These are phyloP conservation scores for Pezicula radicicola DNA, from an alignment of 2,329 filamentous ascomycete genomes.

Conservation along the genomic window DNA sequence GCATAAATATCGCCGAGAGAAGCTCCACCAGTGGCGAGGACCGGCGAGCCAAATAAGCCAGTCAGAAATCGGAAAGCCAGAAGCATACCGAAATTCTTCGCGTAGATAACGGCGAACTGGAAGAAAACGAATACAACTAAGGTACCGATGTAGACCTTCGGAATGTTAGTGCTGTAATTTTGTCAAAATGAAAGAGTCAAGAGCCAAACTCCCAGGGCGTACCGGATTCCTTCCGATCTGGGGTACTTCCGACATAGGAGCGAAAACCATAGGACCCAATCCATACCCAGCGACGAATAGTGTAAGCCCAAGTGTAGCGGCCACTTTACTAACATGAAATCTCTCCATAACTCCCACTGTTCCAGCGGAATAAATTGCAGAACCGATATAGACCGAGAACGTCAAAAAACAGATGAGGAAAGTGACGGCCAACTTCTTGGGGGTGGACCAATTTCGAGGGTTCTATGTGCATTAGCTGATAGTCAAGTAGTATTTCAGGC, in stretches of 20 bases:
- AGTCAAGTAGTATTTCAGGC: constrained; percentile 20
- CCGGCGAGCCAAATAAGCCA: constrained; percentile 61
- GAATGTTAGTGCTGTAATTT: too few relatives aligned
- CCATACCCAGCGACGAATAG: constrained; percentile 49
- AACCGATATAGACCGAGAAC: constrained; percentile 13
- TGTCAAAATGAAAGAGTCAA: too few relatives aligned
- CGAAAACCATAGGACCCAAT: constrained; percentile 33
- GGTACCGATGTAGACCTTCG: constrained; percentile 35
- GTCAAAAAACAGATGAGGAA: constrained; percentile 20
- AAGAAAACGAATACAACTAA: constrained; percentile 46
- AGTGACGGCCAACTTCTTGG: constrained; percentile 11
- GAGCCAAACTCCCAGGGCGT: constrained; percentile 21
- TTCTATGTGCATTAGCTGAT: constrained; percentile 26
- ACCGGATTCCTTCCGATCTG: constrained; percentile 61
- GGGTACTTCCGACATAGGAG: constrained; percentile 49
- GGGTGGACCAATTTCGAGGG: constrained; percentile 3
- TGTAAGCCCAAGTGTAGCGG: constrained; percentile 43
- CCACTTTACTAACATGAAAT: constrained; percentile 42
- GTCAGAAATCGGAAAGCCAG: constrained; percentile 49
- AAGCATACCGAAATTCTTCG: constrained; percentile 48
- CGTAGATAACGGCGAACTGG: constrained; percentile 42
- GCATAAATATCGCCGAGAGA: constrained; percentile 49
- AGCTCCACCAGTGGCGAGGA: constrained; percentile 53
- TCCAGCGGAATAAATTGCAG: constrained; percentile 47
- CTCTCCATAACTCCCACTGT: constrained; percentile 33